Base-by-base conservation (phyloP, 768 basidiomycete species). In the Suillus decipiens region DNA sequence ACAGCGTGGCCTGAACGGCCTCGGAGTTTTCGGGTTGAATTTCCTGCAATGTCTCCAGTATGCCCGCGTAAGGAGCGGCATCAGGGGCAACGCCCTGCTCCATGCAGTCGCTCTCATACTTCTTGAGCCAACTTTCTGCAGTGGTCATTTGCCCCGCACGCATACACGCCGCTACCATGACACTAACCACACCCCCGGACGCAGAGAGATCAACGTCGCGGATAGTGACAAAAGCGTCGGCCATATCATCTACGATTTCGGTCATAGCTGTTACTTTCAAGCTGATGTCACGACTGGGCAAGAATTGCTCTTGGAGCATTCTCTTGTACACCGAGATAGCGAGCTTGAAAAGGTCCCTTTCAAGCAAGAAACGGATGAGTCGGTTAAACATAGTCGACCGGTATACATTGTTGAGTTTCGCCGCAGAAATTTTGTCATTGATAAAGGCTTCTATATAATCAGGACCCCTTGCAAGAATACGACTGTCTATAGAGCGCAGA, bases 291-390 rank as follows among this genome's bases (percentile, higher is more conserved):
- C 73, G 63, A 15, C 78, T 68, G 1, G 80, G 75, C 1, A 78
- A 57, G 47, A 83, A 74, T 10, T 79, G 78, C 19, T 79, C 76
- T 1, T 72, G 68, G 22, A 69, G 64, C 80, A 87, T 82, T 19
- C 77, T 75, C 9, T 75, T 66, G 66, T 83, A 79, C 12, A 85
- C 70, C 3, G 69, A 63, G 19, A 77, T 68, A 0, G 86, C 84
- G 39, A 77, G 72, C 14, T 68, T 66, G 59, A 80, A 78, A 9
- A 71, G 61, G 1, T 75, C 74, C 43, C 77, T 67, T 19, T 78
- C 71, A 28, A 86, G 68, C 54, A 85, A 79, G 22, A 78, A 73
- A 9, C 72, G 66, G 24, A 84, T 78, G 53, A 78, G 67, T 22
- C 72, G 73, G 63, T 80, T 77, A 65, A 77, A 84, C 12, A 75